Conservation (phyloP, 768 basidiomycete species). For the Cubamyces lactineus region DNA sequence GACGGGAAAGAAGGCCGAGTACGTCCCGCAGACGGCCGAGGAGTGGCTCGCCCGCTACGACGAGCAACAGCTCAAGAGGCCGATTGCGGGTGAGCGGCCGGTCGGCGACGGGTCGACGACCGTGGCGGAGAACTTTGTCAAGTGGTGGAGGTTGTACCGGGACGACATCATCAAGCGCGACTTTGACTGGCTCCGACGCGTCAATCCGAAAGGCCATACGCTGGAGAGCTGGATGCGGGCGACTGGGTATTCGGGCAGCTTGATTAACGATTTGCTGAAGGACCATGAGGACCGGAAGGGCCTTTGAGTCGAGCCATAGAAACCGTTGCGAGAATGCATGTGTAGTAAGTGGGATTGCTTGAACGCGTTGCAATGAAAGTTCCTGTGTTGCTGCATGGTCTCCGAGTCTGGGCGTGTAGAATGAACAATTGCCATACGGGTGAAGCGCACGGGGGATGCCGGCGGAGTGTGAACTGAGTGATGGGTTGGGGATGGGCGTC, state of each 20-base stretch:
- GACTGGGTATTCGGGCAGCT: background rate
- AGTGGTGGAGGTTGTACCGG: slow-evolving; percentile 47
- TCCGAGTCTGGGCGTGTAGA: background rate
- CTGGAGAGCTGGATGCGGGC: slow-evolving; percentile 46
- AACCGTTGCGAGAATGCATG: too few species aligned
- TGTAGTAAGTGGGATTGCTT: too few species aligned
- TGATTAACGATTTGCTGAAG: too few species aligned
- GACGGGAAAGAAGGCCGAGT: background rate
- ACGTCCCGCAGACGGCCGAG: slow-evolving; percentile 28
- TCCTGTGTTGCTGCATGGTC: too few species aligned
- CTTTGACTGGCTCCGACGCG: slow-evolving; percentile 46
- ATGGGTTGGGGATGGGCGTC: slow-evolving; percentile 5
- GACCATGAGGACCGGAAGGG: too few species aligned
- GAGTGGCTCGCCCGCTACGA: too few species aligned
- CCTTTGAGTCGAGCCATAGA: too few species aligned
- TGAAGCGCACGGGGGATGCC: slow-evolving; percentile 4
- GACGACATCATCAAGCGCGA: slow-evolving; percentile 49
- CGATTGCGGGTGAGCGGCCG: too few species aligned
- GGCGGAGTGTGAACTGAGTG: slow-evolving; percentile 25
- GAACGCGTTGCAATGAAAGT: too few species aligned
- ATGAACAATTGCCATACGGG: slow-evolving; percentile 2
- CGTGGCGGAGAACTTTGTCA: slow-evolving; percentile 34
- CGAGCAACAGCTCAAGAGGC: too few species aligned
- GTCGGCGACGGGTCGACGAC: too few species aligned
- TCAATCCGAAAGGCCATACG: slow-evolving; percentile 42